phyloP scores from a whole-genome alignment of 495 filamentous ascomycete genomes.

The Astrocystis sublimbata region DNA sequence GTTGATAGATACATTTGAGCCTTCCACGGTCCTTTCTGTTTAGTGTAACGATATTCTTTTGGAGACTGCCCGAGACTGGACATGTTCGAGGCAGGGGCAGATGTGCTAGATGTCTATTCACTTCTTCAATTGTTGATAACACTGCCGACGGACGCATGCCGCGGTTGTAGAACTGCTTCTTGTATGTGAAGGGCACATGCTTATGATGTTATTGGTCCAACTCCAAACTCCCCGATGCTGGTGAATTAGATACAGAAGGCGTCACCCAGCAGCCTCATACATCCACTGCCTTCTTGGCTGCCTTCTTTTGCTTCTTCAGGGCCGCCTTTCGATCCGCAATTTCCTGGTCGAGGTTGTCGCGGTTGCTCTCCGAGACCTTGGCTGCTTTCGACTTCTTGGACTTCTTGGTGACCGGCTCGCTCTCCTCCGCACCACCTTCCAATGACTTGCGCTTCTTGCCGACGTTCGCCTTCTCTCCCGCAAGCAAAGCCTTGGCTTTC shows the following conservation, averaged over 20 bases:
- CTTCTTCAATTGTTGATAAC: not conserved
- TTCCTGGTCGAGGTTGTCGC: constrained; percentile 60
- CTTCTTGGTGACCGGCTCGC: constrained; percentile 48
- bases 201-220: constrained; percentile 36
- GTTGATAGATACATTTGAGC: not conserved
- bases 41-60: not conserved
- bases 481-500: constrained; percentile 44
- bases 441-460: constrained; percentile 67
- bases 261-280: constrained; percentile 21
- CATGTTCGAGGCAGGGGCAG: not conserved
- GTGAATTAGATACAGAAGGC: constrained; percentile 22
- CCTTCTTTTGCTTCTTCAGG: constrained; percentile 58
- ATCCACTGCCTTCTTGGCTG: constrained; percentile 59
- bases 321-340: constrained; percentile 61
- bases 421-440: constrained; percentile 29
- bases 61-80: not conserved
- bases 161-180: constrained; percentile 16
- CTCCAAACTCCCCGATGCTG: constrained; percentile 24
- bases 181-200: constrained; percentile 19
- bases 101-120: not conserved
- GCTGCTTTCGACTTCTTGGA: constrained; percentile 53
- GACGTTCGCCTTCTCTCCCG: constrained; percentile 56
- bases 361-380: constrained; percentile 49
- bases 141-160: not conserved
- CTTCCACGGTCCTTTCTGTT: not conserved